Evolutionary conservation across 192 early-diverging fungal genomes (phyloP).

Genomic region (Dissophora ornata): DNA sequence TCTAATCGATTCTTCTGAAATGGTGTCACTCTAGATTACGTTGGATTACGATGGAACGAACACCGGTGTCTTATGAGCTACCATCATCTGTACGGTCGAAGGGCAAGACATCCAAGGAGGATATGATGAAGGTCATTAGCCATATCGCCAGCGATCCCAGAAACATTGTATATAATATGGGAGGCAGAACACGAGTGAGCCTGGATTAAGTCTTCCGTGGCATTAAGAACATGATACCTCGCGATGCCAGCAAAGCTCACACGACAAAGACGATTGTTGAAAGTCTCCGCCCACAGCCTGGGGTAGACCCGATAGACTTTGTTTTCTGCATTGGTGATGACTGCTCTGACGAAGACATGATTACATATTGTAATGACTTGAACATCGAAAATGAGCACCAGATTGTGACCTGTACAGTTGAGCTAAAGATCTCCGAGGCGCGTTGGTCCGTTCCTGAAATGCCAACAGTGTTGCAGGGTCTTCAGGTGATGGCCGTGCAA

Average conservation of each 20-base stretch:
- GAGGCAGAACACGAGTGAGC: constrained; percentile 72
- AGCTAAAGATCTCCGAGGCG: constrained; percentile 64
- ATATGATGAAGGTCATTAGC: constrained; percentile 69
- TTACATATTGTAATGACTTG: constrained; percentile 70
- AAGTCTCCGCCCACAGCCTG: constrained; percentile 55
- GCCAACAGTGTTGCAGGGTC: constrained; percentile 36
- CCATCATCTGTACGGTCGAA: constrained; percentile 37
- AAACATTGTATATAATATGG: constrained; percentile 81
- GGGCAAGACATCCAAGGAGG: constrained; percentile 65
- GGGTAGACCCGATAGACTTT: constrained; percentile 61
- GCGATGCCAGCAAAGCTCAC: constrained; percentile 75
- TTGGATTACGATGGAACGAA: constrained; percentile 78
- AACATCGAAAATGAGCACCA: constrained; percentile 29
- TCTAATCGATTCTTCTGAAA: neutral
- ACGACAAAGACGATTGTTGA: constrained; percentile 71
- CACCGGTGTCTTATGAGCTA: constrained; percentile 72
- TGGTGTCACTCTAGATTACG: constrained; percentile 43
- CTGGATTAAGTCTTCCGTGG: constrained; percentile 75
- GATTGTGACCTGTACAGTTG: constrained; percentile 65
- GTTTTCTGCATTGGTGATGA: constrained; percentile 80
- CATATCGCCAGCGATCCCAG: constrained; percentile 68
- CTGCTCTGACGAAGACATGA: constrained; percentile 85
- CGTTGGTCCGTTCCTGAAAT: constrained; percentile 64
- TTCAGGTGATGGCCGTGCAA: too few relatives aligned
- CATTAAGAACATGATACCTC: constrained; percentile 72